Percentiles rank a stretch among this genome's conserved stretches.
Conservation (phyloP, 129 eudicot species). For the Logfia minima region DNA sequence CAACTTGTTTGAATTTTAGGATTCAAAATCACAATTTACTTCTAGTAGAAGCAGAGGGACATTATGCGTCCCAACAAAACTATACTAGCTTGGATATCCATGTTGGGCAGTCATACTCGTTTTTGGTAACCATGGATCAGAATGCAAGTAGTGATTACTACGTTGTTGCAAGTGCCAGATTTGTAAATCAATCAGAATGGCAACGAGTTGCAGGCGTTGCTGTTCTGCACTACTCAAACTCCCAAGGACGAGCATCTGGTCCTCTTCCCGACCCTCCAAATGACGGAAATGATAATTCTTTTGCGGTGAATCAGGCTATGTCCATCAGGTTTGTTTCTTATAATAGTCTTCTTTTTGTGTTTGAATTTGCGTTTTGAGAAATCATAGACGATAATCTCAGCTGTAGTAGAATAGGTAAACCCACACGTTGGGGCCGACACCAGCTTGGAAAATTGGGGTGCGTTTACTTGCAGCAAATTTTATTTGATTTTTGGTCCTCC, state of each 20-base stretch:
- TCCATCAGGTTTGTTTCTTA: conserved; percentile 64
- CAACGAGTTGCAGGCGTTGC: conserved; percentile 90
- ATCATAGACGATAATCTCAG: not conserved
- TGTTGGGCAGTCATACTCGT: conserved; percentile 94
- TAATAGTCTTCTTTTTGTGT: not conserved
- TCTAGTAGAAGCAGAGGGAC: conserved; percentile 88
- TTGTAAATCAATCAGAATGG: conserved; percentile 84
- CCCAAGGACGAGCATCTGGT: conserved; percentile 75
- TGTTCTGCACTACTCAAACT: conserved; percentile 79
- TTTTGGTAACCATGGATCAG: conserved; percentile 97
- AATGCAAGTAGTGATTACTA: conserved; percentile 92
- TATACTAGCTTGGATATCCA: conserved; percentile 80
- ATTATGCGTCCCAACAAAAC: conserved; percentile 75
- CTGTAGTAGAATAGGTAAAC: too few species aligned
- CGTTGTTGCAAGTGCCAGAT: conserved; percentile 94
- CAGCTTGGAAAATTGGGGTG: too few species aligned
- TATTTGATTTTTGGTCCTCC: too few species aligned
- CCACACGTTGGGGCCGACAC: too few species aligned
- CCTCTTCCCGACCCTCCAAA: conserved; percentile 95
- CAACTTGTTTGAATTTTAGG: conserved; percentile 85
- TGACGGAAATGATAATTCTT: conserved; percentile 60
- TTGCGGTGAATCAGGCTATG: conserved; percentile 80
- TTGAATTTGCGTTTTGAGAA: not conserved
- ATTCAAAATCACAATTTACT: conserved; percentile 81
- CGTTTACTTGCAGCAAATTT: too few species aligned